phyloP scores from a whole-genome alignment of 306 rosid genomes.

The Spatholobus suberectus region DNA sequence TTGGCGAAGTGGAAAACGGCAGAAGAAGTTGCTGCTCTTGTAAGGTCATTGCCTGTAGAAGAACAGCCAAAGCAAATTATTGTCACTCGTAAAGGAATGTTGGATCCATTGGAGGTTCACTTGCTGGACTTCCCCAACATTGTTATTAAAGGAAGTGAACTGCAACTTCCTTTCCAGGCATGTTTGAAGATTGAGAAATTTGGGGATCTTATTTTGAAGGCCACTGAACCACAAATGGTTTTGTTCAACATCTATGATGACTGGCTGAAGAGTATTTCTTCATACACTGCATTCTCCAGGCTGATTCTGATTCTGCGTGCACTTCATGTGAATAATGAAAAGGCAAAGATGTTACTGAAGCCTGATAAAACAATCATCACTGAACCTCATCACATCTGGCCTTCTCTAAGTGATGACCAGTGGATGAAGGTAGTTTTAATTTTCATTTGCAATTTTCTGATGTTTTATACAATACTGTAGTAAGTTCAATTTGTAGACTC shows the following conservation, averaged over 20 bases:
- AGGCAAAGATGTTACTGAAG: conserved; percentile 97
- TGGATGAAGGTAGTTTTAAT: conserved; percentile 90
- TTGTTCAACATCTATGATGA: conserved; percentile 98
- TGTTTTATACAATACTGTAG: neutral
- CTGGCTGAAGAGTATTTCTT: conserved; percentile 98
- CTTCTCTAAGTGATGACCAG: conserved; percentile 94
- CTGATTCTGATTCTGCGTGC: conserved; percentile 94
- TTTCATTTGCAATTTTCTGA: neutral
- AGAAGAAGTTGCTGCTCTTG: conserved; percentile 99
- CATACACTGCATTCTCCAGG: conserved; percentile 98
- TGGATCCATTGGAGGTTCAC: conserved; percentile 98
- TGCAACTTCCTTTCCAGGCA: conserved; percentile 99
- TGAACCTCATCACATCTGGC: conserved; percentile 99
- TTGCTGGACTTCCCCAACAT: conserved; percentile 94
- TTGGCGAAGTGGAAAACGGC: conserved; percentile 99
- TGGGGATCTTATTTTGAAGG: conserved; percentile 98
- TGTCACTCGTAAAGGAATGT: conserved; percentile 99
- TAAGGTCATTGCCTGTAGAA: conserved; percentile 96
- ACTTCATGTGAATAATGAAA: conserved; percentile 96
- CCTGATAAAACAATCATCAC: conserved; percentile 95
- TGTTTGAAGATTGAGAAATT: conserved; percentile 98
- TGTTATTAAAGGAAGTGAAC: conserved; percentile 98
- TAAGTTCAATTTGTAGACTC: neutral
- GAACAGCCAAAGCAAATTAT: conserved; percentile 99
- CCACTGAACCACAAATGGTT: conserved; percentile 99